A percentile compares a stretch with the other conserved stretches of the same genome.
phyloP scores from a whole-genome alignment of 495 filamentous ascomycete genomes.

The Penicillium mononematosum region DNA sequence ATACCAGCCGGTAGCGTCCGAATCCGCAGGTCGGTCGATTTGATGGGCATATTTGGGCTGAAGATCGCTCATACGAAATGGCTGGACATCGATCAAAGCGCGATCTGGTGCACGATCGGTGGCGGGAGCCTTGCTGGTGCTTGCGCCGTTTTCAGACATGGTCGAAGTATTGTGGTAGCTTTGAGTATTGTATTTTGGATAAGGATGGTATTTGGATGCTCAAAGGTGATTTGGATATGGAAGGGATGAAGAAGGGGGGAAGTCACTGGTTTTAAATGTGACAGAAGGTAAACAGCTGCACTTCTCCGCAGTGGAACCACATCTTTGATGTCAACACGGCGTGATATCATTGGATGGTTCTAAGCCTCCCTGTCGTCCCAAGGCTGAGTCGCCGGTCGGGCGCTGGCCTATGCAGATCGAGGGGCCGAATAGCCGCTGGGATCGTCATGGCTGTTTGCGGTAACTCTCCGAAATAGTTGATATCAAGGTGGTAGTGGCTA shows the following conservation, averaged over 20 bases:
- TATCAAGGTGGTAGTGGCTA: no score
- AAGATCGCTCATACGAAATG: slow-evolving; percentile 76
- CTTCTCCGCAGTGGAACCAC: slow-evolving; percentile 4
- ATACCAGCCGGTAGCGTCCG: slow-evolving; percentile 83
- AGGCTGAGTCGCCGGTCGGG: slow-evolving; percentile 9
- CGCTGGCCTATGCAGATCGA: not conserved
- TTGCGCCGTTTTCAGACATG: slow-evolving; percentile 34
- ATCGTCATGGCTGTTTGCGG: slow-evolving; percentile 1
- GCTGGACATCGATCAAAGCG: slow-evolving; percentile 71
- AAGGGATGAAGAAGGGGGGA: slow-evolving; percentile 1
- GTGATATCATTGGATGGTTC: not conserved
- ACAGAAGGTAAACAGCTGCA: slow-evolving; percentile 3
- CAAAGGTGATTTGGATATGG: not conserved
- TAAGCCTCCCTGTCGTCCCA: slow-evolving; percentile 4
- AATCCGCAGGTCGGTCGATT: slow-evolving; percentile 63
- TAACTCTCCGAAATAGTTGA: not conserved
- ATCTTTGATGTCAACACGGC: not conserved
- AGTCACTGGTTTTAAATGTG: slow-evolving; percentile 14
- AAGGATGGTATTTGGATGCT: not conserved
- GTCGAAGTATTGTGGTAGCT: not conserved
- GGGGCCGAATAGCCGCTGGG: not conserved
- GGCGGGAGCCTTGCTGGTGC: slow-evolving; percentile 46
- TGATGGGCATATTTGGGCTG: slow-evolving; percentile 84
- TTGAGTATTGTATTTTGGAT: no score
- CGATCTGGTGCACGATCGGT: slow-evolving; percentile 18